Percentiles rank a stretch among this genome's conserved stretches.
These are phyloP conservation scores for Melastoma candidum DNA, from an alignment of 441 rosid genomes.

Conservation along the genomic window DNA sequence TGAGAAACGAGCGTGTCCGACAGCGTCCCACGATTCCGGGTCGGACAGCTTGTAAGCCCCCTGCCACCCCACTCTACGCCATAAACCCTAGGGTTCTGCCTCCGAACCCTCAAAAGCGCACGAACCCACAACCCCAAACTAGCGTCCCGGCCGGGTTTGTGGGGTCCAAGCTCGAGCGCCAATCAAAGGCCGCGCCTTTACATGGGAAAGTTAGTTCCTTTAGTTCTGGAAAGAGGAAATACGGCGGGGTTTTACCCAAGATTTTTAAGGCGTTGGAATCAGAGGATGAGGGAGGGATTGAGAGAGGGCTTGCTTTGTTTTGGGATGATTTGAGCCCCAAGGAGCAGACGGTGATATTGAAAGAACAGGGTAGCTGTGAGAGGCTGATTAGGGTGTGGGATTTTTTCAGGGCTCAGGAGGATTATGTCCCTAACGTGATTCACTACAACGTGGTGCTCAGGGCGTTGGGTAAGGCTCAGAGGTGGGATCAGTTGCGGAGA, in stretches of 20 bases:
- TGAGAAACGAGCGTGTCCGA: constrained; percentile 17
- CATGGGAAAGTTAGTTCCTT: constrained; percentile 28
- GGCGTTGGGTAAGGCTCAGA: constrained; percentile 68
- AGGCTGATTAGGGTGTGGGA: constrained; percentile 55
- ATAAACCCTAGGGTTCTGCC: constrained; percentile 20
- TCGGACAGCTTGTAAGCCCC: constrained; percentile 31
- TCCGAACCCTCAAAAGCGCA: constrained; percentile 10
- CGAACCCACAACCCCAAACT: constrained; percentile 8
- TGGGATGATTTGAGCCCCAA: constrained; percentile 55
- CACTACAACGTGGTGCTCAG: constrained; percentile 80
- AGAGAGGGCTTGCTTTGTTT: constrained; percentile 37
- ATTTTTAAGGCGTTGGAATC: constrained; percentile 54
- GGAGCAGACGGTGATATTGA: constrained; percentile 76
- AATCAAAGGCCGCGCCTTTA: constrained; percentile 27
- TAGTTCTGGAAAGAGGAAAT: constrained; percentile 27
- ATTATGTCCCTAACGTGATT: constrained; percentile 63
- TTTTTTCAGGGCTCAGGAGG: constrained; percentile 49
- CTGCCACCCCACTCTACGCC: constrained; percentile 17
- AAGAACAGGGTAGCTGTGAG: constrained; percentile 54
- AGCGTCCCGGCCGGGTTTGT: constrained; percentile 17
- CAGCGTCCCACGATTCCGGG: constrained; percentile 16
- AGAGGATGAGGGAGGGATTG: constrained; percentile 30
- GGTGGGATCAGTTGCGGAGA: constrained; percentile 78
- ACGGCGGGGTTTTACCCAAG: constrained; percentile 50
- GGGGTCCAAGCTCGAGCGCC: constrained; percentile 44